These are phyloP conservation scores for Leccinum olivaceopallidum DNA, from an alignment of 768 basidiomycete genomes.

Conservation along the genomic window DNA sequence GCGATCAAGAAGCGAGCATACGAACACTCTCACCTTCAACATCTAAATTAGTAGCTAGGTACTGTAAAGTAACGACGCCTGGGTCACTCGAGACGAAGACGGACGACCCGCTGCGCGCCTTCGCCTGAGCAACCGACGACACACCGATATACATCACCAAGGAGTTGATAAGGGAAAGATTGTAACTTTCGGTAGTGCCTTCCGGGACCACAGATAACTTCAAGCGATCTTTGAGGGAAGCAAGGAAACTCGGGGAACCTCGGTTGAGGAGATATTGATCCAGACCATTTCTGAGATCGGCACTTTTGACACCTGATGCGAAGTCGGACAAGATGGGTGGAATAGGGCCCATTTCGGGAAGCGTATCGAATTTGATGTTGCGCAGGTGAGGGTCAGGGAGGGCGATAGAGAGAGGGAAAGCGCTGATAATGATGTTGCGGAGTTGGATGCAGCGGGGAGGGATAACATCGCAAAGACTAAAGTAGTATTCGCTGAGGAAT, in stretches of 20 bases:
- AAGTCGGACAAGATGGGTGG: conserved; percentile 93
- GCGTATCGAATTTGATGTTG: conserved; percentile 68
- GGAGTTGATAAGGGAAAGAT: conserved; percentile 87
- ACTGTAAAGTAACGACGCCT: conserved; percentile 81
- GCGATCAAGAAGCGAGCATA: background rate
- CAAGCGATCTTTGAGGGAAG: conserved; percentile 79
- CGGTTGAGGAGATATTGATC: conserved; percentile 86
- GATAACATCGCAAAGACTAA: conserved; percentile 91
- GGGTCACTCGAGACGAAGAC: conserved; percentile 82
- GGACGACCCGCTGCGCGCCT: conserved; percentile 78
- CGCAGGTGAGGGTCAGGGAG: conserved; percentile 88
- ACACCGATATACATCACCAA: conserved; percentile 97
- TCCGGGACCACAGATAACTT: conserved; percentile 49
- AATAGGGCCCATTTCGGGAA: conserved; percentile 90
- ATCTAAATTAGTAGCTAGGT: conserved; percentile 81
- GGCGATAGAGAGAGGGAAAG: conserved; percentile 80
- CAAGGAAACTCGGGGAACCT: conserved; percentile 67
- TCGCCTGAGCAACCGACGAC: conserved; percentile 86
- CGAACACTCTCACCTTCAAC: conserved; percentile 70
- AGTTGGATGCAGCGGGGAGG: conserved; percentile 93
- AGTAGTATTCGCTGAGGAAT: conserved; percentile 96
- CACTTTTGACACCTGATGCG: conserved; percentile 74
- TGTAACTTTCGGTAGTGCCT: conserved; percentile 63
- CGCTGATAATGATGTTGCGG: conserved; percentile 94
- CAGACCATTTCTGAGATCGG: conserved; percentile 75